Evolutionary conservation across 768 basidiomycete genomes (phyloP), one percentile per base, ranked within the genome.

Genomic region (Pholiota molesta): DNA sequence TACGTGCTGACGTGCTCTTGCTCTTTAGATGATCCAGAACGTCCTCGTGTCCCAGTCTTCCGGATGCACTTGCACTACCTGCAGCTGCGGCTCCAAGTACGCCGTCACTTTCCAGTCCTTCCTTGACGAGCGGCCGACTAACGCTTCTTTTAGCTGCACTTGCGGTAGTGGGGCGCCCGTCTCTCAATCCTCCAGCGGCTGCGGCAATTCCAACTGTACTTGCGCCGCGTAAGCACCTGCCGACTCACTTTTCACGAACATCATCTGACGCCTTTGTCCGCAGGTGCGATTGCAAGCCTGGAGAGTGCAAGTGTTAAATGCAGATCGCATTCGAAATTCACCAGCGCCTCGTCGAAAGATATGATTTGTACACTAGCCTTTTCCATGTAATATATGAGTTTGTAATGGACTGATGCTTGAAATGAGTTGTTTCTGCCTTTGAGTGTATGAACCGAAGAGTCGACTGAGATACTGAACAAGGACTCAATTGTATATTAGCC

Each of bases 221-320:
- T 49, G 47, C 23, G 21, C 47, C 19, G 0, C 47, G 47, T 49
- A 49, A 21, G 47, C 10, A 6, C 7, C 4, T 16, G 44, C 9
- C 2, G 16, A n/a, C 2, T 16, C 23, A 9, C 4, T 10, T 1
- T 19, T 45, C n/a, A n/a, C 3, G 21, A 10, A 45, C 2, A 5
- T 23, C 21, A 23, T 37, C 35, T 37, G 31, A n/a, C n/a, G 4
- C 7, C 19, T n/a, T n/a, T 17, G 31, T 53, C 11, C 26, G 26
- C n/a, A 53, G 52, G 14, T 53, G 52, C 52, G 9, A 29, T 10
- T 56, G 55, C 55, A 56, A 56, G 55, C 23, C 55, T 19, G 55
- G 55, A 14, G 55, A 56, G 28, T 56, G 55, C 55, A 56, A 56
- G 39, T 56, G 55, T 28, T 56, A 56, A 44, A 44, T 35, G 40